Evolutionary conservation across 768 basidiomycete species (phyloP).

Genomic region (Tremella fuciformis): DNA sequence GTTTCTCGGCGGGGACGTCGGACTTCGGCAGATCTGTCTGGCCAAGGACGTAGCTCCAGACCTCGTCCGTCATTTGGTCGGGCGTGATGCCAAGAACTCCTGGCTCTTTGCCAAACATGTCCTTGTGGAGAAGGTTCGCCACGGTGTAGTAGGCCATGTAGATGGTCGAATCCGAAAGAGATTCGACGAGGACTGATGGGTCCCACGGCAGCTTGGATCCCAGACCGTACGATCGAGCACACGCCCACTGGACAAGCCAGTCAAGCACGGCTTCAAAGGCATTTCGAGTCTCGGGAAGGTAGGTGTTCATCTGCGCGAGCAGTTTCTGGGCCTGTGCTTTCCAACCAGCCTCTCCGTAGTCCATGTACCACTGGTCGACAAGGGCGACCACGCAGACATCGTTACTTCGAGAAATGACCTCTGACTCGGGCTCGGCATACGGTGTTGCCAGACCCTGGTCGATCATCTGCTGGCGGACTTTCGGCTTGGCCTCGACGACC

Average conservation of each 20-base stretch:
- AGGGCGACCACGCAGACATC: slow-evolving; percentile 98
- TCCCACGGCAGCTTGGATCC: slow-evolving; percentile 97
- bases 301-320: slow-evolving; percentile 81
- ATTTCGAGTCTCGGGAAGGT: slow-evolving; percentile 85
- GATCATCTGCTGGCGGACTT: slow-evolving; percentile 81
- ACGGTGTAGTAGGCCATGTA: slow-evolving; percentile 99
- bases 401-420: slow-evolving; percentile 82
- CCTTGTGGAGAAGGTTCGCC: slow-evolving; percentile 79
- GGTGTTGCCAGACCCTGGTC: slow-evolving; percentile 71
- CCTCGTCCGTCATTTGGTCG: slow-evolving; percentile 93
- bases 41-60: slow-evolving; percentile 92
- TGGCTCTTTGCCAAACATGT: slow-evolving; percentile 71
- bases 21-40: slow-evolving; percentile 56
- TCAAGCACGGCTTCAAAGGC: slow-evolving; percentile 84
- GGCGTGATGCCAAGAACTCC: slow-evolving; percentile 81
- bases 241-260: slow-evolving; percentile 99
- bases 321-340: slow-evolving; percentile 73
- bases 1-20: slow-evolving; percentile 70
- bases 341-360: slow-evolving; percentile 93
- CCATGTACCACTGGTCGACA: slow-evolving; percentile 99
- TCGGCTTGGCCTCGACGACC: slow-evolving; percentile 87
- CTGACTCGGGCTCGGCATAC: slow-evolving; percentile 92
- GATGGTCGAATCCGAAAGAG: slow-evolving; percentile 92
- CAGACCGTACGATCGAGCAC: slow-evolving; percentile 94
- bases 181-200: slow-evolving; percentile 91